Base-by-base conservation (phyloP, 164 flowering plant genomes). In the Brasenia schreberi region DNA sequence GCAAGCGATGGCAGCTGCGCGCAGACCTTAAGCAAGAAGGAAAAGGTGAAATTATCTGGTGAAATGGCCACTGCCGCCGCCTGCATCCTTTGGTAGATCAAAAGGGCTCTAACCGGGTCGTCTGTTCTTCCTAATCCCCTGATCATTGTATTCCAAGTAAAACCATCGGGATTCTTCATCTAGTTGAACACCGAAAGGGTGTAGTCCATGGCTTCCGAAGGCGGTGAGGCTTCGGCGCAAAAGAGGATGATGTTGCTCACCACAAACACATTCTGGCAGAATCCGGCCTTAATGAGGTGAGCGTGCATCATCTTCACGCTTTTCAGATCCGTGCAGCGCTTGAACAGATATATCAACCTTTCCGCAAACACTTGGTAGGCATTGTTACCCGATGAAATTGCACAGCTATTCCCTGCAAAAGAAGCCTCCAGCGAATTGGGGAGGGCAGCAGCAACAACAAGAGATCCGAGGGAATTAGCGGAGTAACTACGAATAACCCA, bases 91-190 rank as follows among this genome's bases (percentile, higher is more conserved):
- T 71, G 77, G 66, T 78, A 87, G 69, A 71, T 78, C 9, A 44
- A 70, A 64, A 87, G 74, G 56, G 79, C 81, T 39, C 69, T 73
- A 14, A 59, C 64, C 5, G 76, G 72, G 10, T 70, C 63, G 53
- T 53, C 67, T 4, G 71, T 70, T 58, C 70, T 78, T 14, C 77
- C 85, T 63, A 81, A 76, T 16, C 87, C 87, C 65, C 87, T 78
- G 60, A 87, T 85, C 83, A 87, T 79, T n/a, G 86, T 81, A 63
- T 81, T 85, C 87, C 85, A 83, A 12, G 82, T 49, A 73, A 87
- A 85, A 77, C 82, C 83, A 80, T 85, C 86, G 49, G 92, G 86
- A 59, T 65, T 67, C 61, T 74, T 67, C 43, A 82, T 74, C 43
- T 67, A 71, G 6, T 75, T 72, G 70, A 83, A 85, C 39, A 82